Evolutionary conservation across 805 yeast species (phyloP).

Genomic region (Kurtzmaniella fragi): DNA sequence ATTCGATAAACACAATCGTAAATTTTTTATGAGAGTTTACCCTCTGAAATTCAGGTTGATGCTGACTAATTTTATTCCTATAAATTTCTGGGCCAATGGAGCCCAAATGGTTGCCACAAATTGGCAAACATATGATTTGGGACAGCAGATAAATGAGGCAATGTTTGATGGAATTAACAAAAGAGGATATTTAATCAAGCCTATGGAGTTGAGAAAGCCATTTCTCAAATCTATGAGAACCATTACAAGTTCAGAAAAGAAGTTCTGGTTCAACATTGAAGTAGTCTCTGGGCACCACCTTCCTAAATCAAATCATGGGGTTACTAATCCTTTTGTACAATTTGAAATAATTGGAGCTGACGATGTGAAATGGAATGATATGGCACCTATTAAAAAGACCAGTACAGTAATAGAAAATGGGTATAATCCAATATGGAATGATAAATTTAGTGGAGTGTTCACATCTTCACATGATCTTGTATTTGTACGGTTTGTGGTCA

Average conservation of each 20-base stretch:
- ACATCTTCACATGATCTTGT: slow-evolving; percentile 43
- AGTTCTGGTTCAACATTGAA: slow-evolving; percentile 19
- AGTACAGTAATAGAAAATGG: slow-evolving; percentile 60
- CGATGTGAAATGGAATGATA: slow-evolving; percentile 19
- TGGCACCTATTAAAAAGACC: slow-evolving; percentile 11
- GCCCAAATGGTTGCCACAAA: slow-evolving; percentile 94
- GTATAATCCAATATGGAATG: slow-evolving; percentile 82
- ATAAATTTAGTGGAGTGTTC: slow-evolving; percentile 39
- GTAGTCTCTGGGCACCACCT: slow-evolving; percentile 82
- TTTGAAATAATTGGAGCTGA: slow-evolving; percentile 54
- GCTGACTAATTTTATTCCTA: slow-evolving; percentile 79
- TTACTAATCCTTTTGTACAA: slow-evolving; percentile 57
- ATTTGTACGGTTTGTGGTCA: slow-evolving; percentile 52
- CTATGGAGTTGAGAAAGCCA: slow-evolving; percentile 40
- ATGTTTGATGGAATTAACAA: slow-evolving; percentile 58
- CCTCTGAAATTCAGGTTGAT: slow-evolving; percentile 76
- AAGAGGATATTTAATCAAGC: slow-evolving; percentile 80
- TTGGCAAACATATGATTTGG: slow-evolving; percentile 90
- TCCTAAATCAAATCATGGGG: slow-evolving; percentile 58
- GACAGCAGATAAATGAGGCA: slow-evolving; percentile 85
- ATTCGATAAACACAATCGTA: slow-evolving; percentile 70
- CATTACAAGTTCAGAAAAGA: slow-evolving; percentile 2
- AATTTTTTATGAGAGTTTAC: slow-evolving; percentile 75
- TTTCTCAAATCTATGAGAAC: slow-evolving; percentile 17
- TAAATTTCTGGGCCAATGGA: slow-evolving; percentile 78